Evolutionary conservation across 148 eudicot species (phyloP).

Genomic region (Vaccinium corymbosum): DNA sequence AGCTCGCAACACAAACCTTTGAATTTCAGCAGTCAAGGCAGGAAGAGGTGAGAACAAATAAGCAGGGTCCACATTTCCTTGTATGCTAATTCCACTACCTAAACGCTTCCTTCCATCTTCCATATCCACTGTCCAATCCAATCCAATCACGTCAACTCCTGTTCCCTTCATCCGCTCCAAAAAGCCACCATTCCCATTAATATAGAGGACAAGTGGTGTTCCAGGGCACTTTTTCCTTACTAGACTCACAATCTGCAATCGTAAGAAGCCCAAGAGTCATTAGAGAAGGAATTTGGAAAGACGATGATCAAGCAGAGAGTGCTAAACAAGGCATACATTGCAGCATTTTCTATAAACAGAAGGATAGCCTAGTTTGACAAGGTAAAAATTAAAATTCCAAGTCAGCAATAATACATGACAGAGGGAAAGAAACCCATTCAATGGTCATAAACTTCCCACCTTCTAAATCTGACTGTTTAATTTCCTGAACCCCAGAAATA

Average conservation of each 20-base stretch:
- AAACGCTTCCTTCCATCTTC: conserved; percentile 88
- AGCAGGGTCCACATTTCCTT: conserved; percentile 96
- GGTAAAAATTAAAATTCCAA: neutral
- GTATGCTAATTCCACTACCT: conserved; percentile 69
- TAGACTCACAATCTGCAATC: conserved; percentile 60
- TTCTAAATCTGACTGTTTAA: neutral
- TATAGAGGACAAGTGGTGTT: conserved; percentile 88
- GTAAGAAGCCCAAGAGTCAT: neutral
- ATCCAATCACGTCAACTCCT: conserved; percentile 93
- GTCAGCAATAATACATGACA: neutral
- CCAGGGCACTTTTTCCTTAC: conserved; percentile 73
- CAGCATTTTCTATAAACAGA: neutral
- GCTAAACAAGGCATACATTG: neutral
- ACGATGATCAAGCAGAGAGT: neutral
- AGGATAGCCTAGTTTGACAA: neutral
- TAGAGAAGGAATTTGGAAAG: neutral
- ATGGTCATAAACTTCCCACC: neutral
- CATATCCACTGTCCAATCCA: conserved; percentile 99
- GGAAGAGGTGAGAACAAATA: conserved; percentile 80
- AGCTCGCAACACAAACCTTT: conserved; percentile 51
- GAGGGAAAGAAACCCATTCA: neutral
- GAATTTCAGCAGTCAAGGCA: conserved; percentile 75
- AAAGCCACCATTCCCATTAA: conserved; percentile 93
- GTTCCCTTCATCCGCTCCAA: conserved; percentile 87
- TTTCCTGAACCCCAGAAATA: neutral